Evolutionary conservation across 257 asterid genomes (phyloP).

Genomic region (Plantago major): DNA sequence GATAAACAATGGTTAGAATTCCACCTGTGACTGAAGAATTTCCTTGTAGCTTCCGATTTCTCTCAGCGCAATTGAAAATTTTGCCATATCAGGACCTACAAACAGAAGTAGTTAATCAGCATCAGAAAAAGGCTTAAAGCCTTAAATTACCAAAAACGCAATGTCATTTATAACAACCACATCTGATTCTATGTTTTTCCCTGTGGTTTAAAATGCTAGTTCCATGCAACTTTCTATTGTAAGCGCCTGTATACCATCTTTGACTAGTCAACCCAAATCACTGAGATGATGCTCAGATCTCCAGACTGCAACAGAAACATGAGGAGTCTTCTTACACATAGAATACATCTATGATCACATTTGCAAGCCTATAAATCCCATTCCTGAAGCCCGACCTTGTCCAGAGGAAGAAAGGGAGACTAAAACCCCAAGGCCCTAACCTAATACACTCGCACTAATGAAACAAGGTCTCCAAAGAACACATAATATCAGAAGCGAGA

Average conservation of each 20-base stretch:
- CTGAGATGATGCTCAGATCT: background rate
- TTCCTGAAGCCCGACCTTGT: no score
- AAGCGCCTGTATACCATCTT: slow-evolving; percentile 1
- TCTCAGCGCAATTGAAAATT: slow-evolving; percentile 78
- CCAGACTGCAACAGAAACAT: slow-evolving; percentile 1
- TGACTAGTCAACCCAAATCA: background rate
- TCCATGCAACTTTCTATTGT: slow-evolving; percentile 7
- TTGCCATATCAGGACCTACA: slow-evolving; percentile 86
- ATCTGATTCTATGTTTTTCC: background rate
- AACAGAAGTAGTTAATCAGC: slow-evolving; percentile 30
- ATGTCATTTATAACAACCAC: no score
- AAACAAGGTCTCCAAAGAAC: no score
- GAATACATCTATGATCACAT: background rate
- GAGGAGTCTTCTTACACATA: slow-evolving; percentile 3
- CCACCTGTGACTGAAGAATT: slow-evolving; percentile 88
- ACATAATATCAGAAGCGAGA: no score
- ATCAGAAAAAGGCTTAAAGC: background rate
- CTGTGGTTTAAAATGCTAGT: background rate
- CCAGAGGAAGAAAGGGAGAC: no score
- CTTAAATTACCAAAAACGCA: no score
- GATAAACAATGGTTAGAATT: slow-evolving; percentile 9
- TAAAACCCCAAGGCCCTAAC: no score
- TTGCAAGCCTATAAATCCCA: no score
- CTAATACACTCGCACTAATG: no score
- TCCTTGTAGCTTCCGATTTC: slow-evolving; percentile 95